Evolutionary conservation across 345 rosid genomes (phyloP).

Genomic region (Hevea brasiliensis): DNA sequence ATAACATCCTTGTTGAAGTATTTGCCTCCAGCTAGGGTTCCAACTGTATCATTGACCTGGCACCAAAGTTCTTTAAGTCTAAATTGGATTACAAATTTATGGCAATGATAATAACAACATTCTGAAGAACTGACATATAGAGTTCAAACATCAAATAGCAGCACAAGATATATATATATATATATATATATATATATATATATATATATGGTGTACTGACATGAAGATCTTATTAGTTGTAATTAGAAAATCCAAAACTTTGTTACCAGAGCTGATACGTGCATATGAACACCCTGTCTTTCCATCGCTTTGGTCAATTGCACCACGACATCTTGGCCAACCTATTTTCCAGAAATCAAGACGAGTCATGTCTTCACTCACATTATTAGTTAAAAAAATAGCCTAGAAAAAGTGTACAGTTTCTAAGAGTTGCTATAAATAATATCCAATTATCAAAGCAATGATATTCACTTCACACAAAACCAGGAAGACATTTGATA

Average conservation of each 20-base stretch:
- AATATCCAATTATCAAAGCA: neutral
- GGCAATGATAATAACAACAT: neutral
- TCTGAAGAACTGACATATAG: neutral
- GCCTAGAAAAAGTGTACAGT: neutral
- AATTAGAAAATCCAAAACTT: slow-evolving; percentile 1
- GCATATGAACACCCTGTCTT: slow-evolving; percentile 71
- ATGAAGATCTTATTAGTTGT: neutral
- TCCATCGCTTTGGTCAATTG: slow-evolving; percentile 75
- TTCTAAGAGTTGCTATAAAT: neutral
- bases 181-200: no score
- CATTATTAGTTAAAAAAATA: neutral
- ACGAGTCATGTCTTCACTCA: neutral
- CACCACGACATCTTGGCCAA: slow-evolving; percentile 84
- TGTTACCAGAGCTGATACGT: slow-evolving; percentile 83
- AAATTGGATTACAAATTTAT: neutral
- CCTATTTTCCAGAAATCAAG: slow-evolving; percentile 42
- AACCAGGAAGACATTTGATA: slow-evolving; percentile 1
- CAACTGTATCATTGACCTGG: slow-evolving; percentile 95
- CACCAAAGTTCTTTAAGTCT: slow-evolving; percentile 9
- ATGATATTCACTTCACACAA: neutral
- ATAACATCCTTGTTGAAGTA: slow-evolving; percentile 68
- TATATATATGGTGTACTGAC: neutral
- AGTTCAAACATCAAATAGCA: neutral
- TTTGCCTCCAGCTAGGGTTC: slow-evolving; percentile 94
- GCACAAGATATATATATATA: no score